These are phyloP conservation scores for Heliosperma pusillum DNA, from an alignment of 148 eudicot species.

Conservation along the genomic window DNA sequence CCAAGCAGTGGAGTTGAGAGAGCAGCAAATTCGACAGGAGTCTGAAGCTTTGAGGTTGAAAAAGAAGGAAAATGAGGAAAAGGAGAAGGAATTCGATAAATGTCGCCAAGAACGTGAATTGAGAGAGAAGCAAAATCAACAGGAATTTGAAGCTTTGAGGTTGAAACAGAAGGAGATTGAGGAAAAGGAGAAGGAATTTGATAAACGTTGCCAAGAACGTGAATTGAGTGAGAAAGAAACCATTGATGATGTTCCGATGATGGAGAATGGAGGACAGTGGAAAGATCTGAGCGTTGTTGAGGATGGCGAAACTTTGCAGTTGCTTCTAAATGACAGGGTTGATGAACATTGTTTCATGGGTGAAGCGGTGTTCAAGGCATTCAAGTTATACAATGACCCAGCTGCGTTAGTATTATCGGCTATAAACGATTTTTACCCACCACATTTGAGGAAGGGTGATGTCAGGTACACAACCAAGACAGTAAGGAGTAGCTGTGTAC, in stretches of 20 bases:
- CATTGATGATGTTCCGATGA: neutral
- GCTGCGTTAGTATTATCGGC: conserved; percentile 14
- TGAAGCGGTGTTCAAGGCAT: neutral
- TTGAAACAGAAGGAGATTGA: conserved; percentile 7
- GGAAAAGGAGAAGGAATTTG: conserved; percentile 3
- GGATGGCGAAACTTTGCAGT: conserved; percentile 19
- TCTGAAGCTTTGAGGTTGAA: no score
- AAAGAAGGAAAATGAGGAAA: no score
- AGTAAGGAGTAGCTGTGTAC: conserved; percentile 24
- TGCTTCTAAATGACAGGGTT: conserved; percentile 19
- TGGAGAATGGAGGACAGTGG: neutral
- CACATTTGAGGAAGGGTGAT: conserved; percentile 19
- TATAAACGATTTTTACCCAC: conserved; percentile 22
- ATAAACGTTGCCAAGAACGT: neutral
- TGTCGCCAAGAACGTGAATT: neutral
- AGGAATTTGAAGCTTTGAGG: neutral
- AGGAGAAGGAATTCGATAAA: neutral
- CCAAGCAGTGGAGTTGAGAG: neutral
- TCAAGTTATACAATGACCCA: neutral
- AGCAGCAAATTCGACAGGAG: neutral
- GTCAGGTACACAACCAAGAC: neutral
- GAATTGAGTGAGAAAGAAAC: conserved; percentile 2
- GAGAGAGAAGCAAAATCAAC: neutral
- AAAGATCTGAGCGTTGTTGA: neutral
- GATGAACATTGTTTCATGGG: conserved; percentile 14